Evolutionary conservation across 371 early-diverging fungal genomes (phyloP), one percentile per base, ranked within the genome.

Genomic region (Choanephora cucurbitarum): DNA sequence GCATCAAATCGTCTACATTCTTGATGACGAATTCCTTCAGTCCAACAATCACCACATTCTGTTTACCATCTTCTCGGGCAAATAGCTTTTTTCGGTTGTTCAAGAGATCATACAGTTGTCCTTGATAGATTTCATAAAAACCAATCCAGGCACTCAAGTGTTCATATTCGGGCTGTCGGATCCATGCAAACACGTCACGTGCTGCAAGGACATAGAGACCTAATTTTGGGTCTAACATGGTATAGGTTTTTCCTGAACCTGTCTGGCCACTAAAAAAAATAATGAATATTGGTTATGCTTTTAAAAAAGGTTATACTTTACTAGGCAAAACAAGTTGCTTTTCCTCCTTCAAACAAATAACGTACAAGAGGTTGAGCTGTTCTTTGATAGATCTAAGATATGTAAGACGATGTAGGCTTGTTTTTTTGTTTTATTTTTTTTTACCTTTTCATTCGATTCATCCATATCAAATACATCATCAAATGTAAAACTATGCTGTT

Each of bases 301-400:
- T 4, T 23, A 22, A 13, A 21, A 44, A n/a, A n/a, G n/a, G n/a
- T 23, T 21, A 1, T 3, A n/a, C 37, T 56, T 65, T 84, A 90
- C 87, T 97, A 99, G 32, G 98, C 98, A 81, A 99, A 96, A 64
- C 98, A 93, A 8, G 98, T 96, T 0, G 96, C 96, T 63, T 95
- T 95, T 55, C 97, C 98, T 0, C 97, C 97, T 31, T 79, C 68
- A 55, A 97, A 93, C 5, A 94, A 83, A 70, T 94, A 93, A 49
- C 93, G 88, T 0, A 99, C 97, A 34, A 99, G 71, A 2, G 94
- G 94, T 43, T 76, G 82, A 24, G 97, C 96, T 8, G 94, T 93
- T 46, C 90, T 80, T 56, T 81, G 72, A 73, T 97, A 99, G 14
- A 99, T 88, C 66, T 67, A 33, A 34, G 7, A 21, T 2, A 40